A percentile compares a stretch with the other conserved stretches of the same genome.
Evolutionary conservation across 352 stramenopile species (phyloP).

Genomic region (Pythium vanterpoolii): DNA sequence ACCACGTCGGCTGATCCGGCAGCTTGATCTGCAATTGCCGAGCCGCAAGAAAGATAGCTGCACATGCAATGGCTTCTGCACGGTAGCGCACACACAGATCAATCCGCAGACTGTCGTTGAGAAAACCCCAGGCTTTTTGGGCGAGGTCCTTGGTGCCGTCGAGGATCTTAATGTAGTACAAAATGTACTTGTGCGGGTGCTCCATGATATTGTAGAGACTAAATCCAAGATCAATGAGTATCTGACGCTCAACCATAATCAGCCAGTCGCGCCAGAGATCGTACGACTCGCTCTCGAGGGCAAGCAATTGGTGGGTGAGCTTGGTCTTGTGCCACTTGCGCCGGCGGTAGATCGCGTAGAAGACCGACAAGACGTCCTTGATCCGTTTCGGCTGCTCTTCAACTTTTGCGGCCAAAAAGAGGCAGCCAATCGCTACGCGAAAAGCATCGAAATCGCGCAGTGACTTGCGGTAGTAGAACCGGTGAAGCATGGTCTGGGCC

Average conservation of each 20-base stretch:
- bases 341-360: constrained; percentile 82
- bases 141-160: constrained; percentile 65
- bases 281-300: constrained; percentile 58
- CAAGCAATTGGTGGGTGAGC: constrained; percentile 61
- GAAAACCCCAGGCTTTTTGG: constrained; percentile 86
- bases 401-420: constrained; percentile 89
- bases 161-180: constrained; percentile 92
- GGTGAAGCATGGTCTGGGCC: constrained; percentile 88
- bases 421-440: constrained; percentile 80
- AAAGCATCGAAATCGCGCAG: constrained; percentile 88
- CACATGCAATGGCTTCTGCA: constrained; percentile 85
- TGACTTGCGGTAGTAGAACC: constrained; percentile 89
- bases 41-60: constrained; percentile 86
- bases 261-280: constrained; percentile 80
- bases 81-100: constrained; percentile 83
- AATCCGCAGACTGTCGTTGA: constrained; percentile 88
- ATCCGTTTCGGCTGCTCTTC: constrained; percentile 85
- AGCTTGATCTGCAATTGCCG: constrained; percentile 54
- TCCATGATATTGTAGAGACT: constrained; percentile 91
- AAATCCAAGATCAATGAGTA: constrained; percentile 93
- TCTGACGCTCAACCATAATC: constrained; percentile 82
- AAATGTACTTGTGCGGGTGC: constrained; percentile 92
- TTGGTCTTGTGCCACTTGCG: constrained; percentile 55
- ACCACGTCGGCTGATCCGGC: constrained; percentile 58
- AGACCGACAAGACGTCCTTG: constrained; percentile 83